These are phyloP conservation scores for Penicillium cosmopolitanum DNA, from an alignment of 495 filamentous ascomycete genomes.

Conservation along the genomic window DNA sequence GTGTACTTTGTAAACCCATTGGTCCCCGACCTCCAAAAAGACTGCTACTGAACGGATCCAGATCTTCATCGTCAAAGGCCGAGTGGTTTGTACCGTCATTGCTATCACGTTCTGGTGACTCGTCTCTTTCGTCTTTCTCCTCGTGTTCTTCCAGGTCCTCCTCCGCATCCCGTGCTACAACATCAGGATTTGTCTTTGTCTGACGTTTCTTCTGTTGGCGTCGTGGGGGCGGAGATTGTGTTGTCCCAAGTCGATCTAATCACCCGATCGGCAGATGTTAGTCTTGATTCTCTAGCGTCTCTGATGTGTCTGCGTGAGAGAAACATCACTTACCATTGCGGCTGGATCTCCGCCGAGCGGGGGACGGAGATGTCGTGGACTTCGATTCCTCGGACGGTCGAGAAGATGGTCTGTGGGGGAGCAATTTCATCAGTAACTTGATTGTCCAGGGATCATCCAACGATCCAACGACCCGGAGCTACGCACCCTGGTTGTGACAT, in stretches of 20 bases:
- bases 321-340: constrained; percentile 46
- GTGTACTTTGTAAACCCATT: constrained; percentile 73
- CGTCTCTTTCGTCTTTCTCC: constrained; percentile 40
- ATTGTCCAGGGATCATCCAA: background rate
- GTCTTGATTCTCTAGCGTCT: background rate
- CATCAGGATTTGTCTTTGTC: constrained; percentile 55
- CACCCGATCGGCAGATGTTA: background rate
- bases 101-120: constrained; percentile 60
- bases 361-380: constrained; percentile 49
- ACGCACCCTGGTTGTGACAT: constrained; percentile 86
- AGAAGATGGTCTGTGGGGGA: constrained; percentile 43
- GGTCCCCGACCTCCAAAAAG: constrained; percentile 71
- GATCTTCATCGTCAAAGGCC: constrained; percentile 66
- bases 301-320: background rate
- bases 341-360: constrained; percentile 69
- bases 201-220: constrained; percentile 58
- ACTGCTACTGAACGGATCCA: constrained; percentile 76
- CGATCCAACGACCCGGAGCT: background rate
- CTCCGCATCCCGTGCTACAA: constrained; percentile 53
- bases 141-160: constrained; percentile 46
- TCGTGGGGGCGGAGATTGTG: constrained; percentile 40
- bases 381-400: constrained; percentile 47
- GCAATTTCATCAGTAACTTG: background rate
- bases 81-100: constrained; percentile 57
- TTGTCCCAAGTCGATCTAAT: constrained; percentile 38